A percentile compares a stretch with the other conserved stretches of the same genome.
Evolutionary conservation across 2,329 filamentous ascomycete genomes (phyloP).

Genomic region (Trichoderma aggressivum): DNA sequence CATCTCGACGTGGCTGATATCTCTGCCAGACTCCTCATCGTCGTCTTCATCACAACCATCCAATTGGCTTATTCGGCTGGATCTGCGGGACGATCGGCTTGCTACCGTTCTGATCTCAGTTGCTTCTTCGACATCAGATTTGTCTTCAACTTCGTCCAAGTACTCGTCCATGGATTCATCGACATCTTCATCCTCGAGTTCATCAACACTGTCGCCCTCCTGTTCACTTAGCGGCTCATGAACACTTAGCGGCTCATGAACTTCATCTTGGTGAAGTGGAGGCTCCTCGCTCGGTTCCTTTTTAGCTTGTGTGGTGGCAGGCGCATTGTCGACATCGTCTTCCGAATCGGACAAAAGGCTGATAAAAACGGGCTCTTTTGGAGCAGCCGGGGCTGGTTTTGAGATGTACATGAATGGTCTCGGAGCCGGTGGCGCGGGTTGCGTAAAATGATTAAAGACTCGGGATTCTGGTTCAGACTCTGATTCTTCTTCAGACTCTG

Average conservation of each 20-base stretch:
- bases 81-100: background rate
- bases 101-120: background rate
- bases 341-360: constrained; percentile 47
- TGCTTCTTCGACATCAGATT: background rate
- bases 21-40: background rate
- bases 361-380: constrained; percentile 43
- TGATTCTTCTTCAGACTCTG: constrained; percentile 29
- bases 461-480: constrained; percentile 23
- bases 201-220: background rate
- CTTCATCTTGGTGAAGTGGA: background rate
- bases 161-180: background rate
- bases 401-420: constrained; percentile 5
- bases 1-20: background rate
- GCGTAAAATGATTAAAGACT: constrained; percentile 13
- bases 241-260: background rate
- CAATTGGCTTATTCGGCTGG: constrained; percentile 8
- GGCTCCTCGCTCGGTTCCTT: background rate
- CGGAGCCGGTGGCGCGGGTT: background rate
- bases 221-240: background rate
- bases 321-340: constrained; percentile 36
- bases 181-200: constrained; percentile 8
- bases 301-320: background rate
- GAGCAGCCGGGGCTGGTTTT: constrained; percentile 18
- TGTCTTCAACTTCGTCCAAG: background rate
- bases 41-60: background rate